Base-by-base conservation (phyloP, 768 basidiomycete genomes). In the Kwoniella sp. region DNA sequence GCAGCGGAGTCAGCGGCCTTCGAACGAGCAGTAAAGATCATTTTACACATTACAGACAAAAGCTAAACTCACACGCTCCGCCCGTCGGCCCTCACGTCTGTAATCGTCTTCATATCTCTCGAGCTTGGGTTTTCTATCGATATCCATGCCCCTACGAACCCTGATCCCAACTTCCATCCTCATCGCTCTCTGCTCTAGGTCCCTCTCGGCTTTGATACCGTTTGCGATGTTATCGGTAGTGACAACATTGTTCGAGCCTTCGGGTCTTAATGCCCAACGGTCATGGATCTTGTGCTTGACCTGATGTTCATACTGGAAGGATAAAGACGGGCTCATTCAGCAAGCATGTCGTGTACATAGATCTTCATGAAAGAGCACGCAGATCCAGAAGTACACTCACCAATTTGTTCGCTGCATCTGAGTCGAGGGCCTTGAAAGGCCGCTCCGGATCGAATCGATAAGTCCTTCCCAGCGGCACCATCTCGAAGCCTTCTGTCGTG, bases 101-200 rank as follows among this genome's bases (percentile, higher is more conserved):
- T 63, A 66, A 53, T 77, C 76, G 55, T 77, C 76, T n/a, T 75
- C 73, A 31, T 63, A 77, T 15, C 67, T 54, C 63, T 77, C 76
- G 23, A 68, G 57, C 28, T 56, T 62, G 20, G 52, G 54, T 28
- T 63, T 59, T 26, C 58, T 50, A 29, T 66, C 59, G 25, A 55
- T 22, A n/a, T n/a, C 13, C 22, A 57, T 34, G 15, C 67, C 67
- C 26, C 55, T 58, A 26, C 17, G 20, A 51, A 31, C 25, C 50
- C 54, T 30, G 26, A 76, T 68, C 52, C 70, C 50, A 34, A 50
- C 45, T 58, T 75, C 74, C 55, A 73, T 57, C 30, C 66, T 55
- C 48, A 47, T 34, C 8, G 70, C 75, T 54, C 75, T 53, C n/a
- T 63, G 23, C 53, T 76, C 74, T 25, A 69, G 58, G 41, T 52